A percentile compares a stretch with the other conserved stretches of the same genome.
These are phyloP conservation scores for Dittrichia graveolens DNA, from an alignment of 129 eudicot genomes.

Conservation along the genomic window DNA sequence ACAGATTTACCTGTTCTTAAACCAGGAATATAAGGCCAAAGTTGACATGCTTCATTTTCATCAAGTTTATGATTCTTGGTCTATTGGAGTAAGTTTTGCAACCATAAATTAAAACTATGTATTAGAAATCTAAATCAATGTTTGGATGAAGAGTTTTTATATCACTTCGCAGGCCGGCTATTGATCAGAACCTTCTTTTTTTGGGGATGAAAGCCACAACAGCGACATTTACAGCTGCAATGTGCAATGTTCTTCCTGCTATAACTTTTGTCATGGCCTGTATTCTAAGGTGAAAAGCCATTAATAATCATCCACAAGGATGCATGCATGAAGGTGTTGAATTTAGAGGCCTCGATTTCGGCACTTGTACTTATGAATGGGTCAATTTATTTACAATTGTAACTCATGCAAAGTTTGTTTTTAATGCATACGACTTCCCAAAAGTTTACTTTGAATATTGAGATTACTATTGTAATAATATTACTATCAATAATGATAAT, in stretches of 20 bases:
- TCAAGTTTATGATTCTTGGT: constrained; percentile 50
- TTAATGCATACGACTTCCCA: no score
- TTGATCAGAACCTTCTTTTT: constrained; percentile 67
- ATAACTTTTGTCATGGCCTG: constrained; percentile 71
- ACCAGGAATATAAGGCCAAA: constrained; percentile 63
- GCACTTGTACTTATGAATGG: no score
- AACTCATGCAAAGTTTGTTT: no score
- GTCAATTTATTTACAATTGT: background rate
- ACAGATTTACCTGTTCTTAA: background rate
- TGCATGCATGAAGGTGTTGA: background rate
- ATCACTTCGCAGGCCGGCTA: constrained; percentile 55
- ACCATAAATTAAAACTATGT: background rate
- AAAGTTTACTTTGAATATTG: no score
- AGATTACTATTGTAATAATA: no score
- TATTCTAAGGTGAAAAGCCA: constrained; percentile 43
- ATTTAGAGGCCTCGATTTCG: background rate
- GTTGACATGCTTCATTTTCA: constrained; percentile 55
- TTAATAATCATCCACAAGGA: background rate
- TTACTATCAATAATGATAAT: no score
- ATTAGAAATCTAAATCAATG: background rate
- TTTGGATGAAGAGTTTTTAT: constrained; percentile 2
- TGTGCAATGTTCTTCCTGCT: constrained; percentile 70
- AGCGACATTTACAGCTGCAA: constrained; percentile 72
- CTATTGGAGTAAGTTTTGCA: constrained; percentile 56
- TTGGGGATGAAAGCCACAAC: constrained; percentile 71